These are phyloP conservation scores for Aspergillus sclerotialis DNA, from an alignment of 2,329 filamentous ascomycete genomes.

Conservation along the genomic window DNA sequence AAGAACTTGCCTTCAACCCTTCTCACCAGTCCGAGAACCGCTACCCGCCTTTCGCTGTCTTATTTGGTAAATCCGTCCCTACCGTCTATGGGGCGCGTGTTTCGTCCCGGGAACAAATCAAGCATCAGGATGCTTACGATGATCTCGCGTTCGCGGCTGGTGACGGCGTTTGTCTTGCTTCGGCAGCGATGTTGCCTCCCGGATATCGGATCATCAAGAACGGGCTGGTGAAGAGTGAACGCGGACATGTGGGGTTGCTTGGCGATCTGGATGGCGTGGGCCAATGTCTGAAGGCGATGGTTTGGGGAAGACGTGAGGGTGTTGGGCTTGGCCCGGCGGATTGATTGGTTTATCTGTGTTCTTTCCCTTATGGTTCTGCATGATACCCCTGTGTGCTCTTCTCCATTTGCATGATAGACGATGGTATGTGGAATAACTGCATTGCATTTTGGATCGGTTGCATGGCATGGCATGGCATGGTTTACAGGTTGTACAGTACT, in stretches of 20 bases:
- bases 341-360: constrained; percentile 1
- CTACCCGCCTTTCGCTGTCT: constrained; percentile 74
- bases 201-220: constrained; percentile 69
- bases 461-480: background rate
- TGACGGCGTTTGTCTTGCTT: constrained; percentile 81
- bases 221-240: constrained; percentile 70
- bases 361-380: constrained; percentile 3
- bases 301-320: constrained; percentile 61
- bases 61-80: constrained; percentile 81
- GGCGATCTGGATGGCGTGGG: constrained; percentile 80
- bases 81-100: constrained; percentile 80
- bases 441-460: no score
- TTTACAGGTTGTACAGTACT: no score
- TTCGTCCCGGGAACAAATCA: constrained; percentile 63
- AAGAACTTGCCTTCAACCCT: constrained; percentile 59
- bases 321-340: constrained; percentile 67
- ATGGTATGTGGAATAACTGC: no score
- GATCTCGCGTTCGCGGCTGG: constrained; percentile 79
- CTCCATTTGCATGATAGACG: no score
- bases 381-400: no score
- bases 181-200: constrained; percentile 74
- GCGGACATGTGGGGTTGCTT: constrained; percentile 80
- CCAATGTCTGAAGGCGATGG: constrained; percentile 61
- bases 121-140: constrained; percentile 71
- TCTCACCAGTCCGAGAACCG: constrained; percentile 56